phyloP scores from a whole-genome alignment of 2,329 filamentous ascomycete species.

The Fusarium guadeloupense region DNA sequence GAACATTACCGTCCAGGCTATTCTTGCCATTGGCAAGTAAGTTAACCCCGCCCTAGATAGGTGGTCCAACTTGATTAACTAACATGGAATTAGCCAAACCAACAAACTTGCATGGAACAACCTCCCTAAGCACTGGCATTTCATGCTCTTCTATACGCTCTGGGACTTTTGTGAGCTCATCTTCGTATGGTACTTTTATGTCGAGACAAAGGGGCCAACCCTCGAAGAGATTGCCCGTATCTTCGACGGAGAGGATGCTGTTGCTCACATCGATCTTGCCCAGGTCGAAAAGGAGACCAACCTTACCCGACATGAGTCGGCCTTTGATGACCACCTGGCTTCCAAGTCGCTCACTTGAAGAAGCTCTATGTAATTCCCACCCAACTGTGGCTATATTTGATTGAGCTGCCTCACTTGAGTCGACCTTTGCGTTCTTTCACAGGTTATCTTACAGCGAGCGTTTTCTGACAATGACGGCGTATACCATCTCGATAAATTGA shows the following conservation, averaged over 20 bases:
- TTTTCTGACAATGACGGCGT: conserved; percentile 16
- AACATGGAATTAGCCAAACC: conserved; percentile 57
- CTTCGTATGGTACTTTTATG: conserved; percentile 73
- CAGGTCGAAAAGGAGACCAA: conserved; percentile 64
- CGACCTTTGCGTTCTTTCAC: conserved; percentile 1
- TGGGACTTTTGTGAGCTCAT: conserved; percentile 69
- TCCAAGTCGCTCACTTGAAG: conserved; percentile 31
- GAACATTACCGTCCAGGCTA: conserved; percentile 70
- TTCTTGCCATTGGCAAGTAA: conserved; percentile 68
- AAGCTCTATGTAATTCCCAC: not conserved
- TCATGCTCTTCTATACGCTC: conserved; percentile 72
- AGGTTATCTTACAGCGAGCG: conserved; percentile 19
- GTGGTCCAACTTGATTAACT: not conserved
- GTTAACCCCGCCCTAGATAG: conserved; percentile 27
- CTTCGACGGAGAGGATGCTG: conserved; percentile 72
- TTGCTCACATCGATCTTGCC: conserved; percentile 63
- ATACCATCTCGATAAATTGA: conserved; percentile 3
- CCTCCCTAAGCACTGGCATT: conserved; percentile 69
- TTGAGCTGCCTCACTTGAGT: not conserved
- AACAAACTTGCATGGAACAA: conserved; percentile 71
- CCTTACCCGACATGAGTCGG: conserved; percentile 41
- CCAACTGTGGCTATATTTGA: not conserved
- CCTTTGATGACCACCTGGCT: conserved; percentile 10
- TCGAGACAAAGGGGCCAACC: conserved; percentile 76
- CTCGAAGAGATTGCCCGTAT: conserved; percentile 71